Conservation (phyloP, 768 basidiomycete species). For the Leccinum broughii region DNA sequence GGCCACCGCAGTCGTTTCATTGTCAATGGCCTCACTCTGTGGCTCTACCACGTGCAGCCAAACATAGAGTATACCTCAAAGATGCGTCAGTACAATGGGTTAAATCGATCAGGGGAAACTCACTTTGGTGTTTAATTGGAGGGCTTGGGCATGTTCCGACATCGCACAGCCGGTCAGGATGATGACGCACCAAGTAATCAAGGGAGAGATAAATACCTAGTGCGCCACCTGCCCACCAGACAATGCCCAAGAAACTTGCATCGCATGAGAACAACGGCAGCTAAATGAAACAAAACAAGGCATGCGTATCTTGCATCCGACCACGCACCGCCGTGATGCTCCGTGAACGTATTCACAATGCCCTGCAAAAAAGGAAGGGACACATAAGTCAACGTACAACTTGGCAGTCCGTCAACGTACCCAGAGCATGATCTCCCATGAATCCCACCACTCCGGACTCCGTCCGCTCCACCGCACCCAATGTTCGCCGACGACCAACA, state of each 20-base stretch:
- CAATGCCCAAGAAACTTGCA: slow-evolving; percentile 52
- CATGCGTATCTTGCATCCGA: slow-evolving; percentile 92
- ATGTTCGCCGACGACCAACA: slow-evolving; percentile 72
- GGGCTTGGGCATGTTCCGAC: slow-evolving; percentile 83
- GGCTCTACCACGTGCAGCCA: slow-evolving; percentile 87
- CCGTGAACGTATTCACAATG: slow-evolving; percentile 88
- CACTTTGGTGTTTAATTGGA: slow-evolving; percentile 83
- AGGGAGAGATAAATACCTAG: slow-evolving; percentile 82
- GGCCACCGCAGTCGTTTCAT: slow-evolving; percentile 67
- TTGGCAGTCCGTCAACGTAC: slow-evolving; percentile 36
- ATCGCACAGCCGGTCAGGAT: slow-evolving; percentile 94
- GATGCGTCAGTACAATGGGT: not conserved
- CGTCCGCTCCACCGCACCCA: slow-evolving; percentile 72
- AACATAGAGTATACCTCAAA: slow-evolving; percentile 77
- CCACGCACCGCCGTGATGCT: slow-evolving; percentile 82
- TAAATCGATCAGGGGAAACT: not conserved
- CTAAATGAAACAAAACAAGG: slow-evolving; percentile 11
- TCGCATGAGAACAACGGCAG: too few relatives aligned
- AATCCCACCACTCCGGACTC: slow-evolving; percentile 85
- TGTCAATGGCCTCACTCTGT: slow-evolving; percentile 85
- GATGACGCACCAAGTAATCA: slow-evolving; percentile 61
- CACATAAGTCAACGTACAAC: not conserved
- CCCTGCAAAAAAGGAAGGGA: slow-evolving; percentile 9
- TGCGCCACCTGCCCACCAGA: slow-evolving; percentile 91
- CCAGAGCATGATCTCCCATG: slow-evolving; percentile 61